Percentiles rank a stretch among this genome's conserved stretches.
phyloP scores from a whole-genome alignment of 2,329 filamentous ascomycete species.

The Stenocarpella maydis region DNA sequence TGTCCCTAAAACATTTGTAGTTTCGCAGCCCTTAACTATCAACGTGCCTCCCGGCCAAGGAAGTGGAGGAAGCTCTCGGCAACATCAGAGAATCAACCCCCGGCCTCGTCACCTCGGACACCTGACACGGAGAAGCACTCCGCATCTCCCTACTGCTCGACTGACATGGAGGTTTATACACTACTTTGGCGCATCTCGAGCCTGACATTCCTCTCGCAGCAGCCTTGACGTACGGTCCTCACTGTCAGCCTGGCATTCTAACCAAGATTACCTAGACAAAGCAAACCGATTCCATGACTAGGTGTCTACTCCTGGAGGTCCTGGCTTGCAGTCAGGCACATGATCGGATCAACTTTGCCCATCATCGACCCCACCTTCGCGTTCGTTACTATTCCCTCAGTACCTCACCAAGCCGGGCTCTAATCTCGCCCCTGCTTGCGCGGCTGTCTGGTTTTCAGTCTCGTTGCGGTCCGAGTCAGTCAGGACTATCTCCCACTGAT shows the following conservation, averaged over 20 bases:
- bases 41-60: conserved; percentile 5
- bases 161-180: not conserved
- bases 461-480: not conserved
- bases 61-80: not conserved
- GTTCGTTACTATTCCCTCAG: not conserved
- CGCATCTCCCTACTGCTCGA: not conserved
- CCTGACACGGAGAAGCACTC: not conserved
- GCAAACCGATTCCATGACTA: not conserved
- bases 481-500: not conserved
- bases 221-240: not conserved
- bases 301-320: not conserved
- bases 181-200: not conserved
- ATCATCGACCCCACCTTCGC: not conserved
- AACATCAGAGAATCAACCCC: not conserved
- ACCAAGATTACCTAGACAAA: not conserved
- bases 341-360: conserved; percentile 17
- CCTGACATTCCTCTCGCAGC: not conserved
- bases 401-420: not conserved
- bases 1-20: not conserved
- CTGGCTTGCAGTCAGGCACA: not conserved
- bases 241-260: not conserved
- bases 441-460: not conserved
- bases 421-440: not conserved
- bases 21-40: not conserved
- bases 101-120: not conserved